A percentile compares a stretch with the other conserved stretches of the same genome.
These are phyloP conservation scores for Sonneratia alba DNA, from an alignment of 345 rosid species.

Conservation along the genomic window DNA sequence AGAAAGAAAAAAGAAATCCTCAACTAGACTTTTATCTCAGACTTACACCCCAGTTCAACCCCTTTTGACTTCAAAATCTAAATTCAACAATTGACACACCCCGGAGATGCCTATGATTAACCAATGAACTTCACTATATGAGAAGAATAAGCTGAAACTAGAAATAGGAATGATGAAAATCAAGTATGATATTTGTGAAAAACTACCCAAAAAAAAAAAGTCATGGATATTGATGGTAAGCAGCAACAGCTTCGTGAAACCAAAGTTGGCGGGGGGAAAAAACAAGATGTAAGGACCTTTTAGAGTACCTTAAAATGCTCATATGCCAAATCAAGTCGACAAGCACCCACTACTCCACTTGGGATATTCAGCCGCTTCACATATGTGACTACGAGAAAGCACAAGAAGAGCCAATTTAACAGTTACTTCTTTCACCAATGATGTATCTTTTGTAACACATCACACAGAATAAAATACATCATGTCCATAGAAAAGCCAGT, in stretches of 20 bases:
- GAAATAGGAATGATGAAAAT: not conserved
- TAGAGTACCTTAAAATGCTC: slow-evolving; percentile 85
- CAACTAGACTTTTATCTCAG: not conserved
- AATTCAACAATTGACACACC: not conserved
- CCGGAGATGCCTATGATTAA: not conserved
- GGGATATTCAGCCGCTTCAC: slow-evolving; percentile 85
- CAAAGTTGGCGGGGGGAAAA: not conserved
- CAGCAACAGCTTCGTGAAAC: not conserved
- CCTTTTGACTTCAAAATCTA: not conserved
- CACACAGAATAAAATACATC: not conserved
- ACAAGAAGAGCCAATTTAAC: slow-evolving; percentile 3
- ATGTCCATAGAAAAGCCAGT: not conserved
- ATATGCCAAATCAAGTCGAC: slow-evolving; percentile 95
- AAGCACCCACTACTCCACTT: slow-evolving; percentile 92
- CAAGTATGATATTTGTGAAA: not conserved
- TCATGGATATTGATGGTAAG: not conserved
- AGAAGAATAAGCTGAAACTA: not conserved
- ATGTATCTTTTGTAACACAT: not conserved
- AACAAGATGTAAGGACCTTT: not conserved
- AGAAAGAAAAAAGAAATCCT: no score
- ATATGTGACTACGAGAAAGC: slow-evolving; percentile 47
- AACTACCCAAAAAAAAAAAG: not conserved
- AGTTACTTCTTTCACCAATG: not conserved
- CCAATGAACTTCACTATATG: not conserved
- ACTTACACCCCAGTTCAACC: not conserved